Evolutionary conservation across 306 rosid genomes (phyloP).

Genomic region (Lathyrus tuberosus): DNA sequence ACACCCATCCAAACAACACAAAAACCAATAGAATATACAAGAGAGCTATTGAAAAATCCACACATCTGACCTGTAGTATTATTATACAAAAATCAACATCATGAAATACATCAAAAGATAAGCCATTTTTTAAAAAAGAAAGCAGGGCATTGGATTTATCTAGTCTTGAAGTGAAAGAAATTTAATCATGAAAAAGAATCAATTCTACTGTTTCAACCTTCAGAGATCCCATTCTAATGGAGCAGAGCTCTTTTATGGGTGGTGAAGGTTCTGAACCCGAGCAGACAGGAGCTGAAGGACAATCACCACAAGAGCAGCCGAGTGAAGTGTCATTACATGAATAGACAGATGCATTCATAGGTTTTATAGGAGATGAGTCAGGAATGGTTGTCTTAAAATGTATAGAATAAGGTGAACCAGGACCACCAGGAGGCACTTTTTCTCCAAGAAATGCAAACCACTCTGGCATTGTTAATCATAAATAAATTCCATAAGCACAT

Average conservation of each 20-base stretch:
- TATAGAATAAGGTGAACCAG: conserved; percentile 94
- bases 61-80: conserved; percentile 69
- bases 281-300: conserved; percentile 83
- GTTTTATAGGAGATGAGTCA: conserved; percentile 65
- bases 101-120: conserved; percentile 31
- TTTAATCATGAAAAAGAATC: conserved; percentile 24
- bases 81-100: conserved; percentile 38
- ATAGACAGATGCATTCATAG: conserved; percentile 80
- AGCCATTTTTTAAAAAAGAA: conserved; percentile 22
- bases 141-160: neutral
- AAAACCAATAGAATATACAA: conserved; percentile 64
- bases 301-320: conserved; percentile 98
- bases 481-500: conserved; percentile 41
- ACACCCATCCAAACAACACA: conserved; percentile 75
- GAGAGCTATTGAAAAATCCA: conserved; percentile 73
- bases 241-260: conserved; percentile 62
- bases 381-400: conserved; percentile 57
- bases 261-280: conserved; percentile 73
- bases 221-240: conserved; percentile 65
- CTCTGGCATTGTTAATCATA: conserved; percentile 57
- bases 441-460: conserved; percentile 86
- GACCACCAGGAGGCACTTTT: conserved; percentile 73
- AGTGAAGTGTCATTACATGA: conserved; percentile 87
- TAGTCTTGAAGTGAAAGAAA: conserved; percentile 27
- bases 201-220: conserved; percentile 57